phyloP scores from a whole-genome alignment of 257 asterid genomes.

The Solanum gracilifrons region DNA sequence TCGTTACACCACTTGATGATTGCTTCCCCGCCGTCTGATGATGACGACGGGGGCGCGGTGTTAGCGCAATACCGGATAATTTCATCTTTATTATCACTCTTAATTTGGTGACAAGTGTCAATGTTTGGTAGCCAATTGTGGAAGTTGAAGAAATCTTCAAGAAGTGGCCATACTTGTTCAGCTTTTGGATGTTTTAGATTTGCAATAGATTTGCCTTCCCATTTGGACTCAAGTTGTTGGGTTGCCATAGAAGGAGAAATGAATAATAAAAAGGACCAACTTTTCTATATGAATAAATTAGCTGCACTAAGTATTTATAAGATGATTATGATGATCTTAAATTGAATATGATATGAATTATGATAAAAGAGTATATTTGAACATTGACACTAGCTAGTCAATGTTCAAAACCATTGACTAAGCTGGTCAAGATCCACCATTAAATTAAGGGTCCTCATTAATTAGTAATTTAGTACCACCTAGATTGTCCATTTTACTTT shows the following conservation, averaged over 20 bases:
- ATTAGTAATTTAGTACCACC: not conserved
- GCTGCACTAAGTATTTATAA: not conserved
- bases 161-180: slow-evolving; percentile 46
- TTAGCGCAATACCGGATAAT: slow-evolving; percentile 48
- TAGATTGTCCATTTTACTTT: fast-evolving
- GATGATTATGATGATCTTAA: not conserved
- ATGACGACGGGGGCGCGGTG: slow-evolving; percentile 3
- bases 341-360: not conserved
- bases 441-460: not conserved
- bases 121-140: slow-evolving; percentile 54
- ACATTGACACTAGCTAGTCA: not conserved
- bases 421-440: not conserved
- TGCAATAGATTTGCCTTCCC: slow-evolving; percentile 53
- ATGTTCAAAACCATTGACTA: not conserved
- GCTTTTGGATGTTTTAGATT: slow-evolving; percentile 23
- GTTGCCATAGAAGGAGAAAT: slow-evolving; percentile 9
- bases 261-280: too few relatives aligned
- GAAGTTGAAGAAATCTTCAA: slow-evolving; percentile 53
- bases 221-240: slow-evolving; percentile 15
- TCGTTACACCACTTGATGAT: slow-evolving; percentile 48
- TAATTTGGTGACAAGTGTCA: slow-evolving; percentile 36
- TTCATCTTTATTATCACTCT: slow-evolving; percentile 17
- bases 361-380: not conserved
- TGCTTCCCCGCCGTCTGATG: slow-evolving; percentile 1
- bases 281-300: not conserved